phyloP scores from a whole-genome alignment of 2,329 filamentous ascomycete genomes.

The Aspergillus sp. region DNA sequence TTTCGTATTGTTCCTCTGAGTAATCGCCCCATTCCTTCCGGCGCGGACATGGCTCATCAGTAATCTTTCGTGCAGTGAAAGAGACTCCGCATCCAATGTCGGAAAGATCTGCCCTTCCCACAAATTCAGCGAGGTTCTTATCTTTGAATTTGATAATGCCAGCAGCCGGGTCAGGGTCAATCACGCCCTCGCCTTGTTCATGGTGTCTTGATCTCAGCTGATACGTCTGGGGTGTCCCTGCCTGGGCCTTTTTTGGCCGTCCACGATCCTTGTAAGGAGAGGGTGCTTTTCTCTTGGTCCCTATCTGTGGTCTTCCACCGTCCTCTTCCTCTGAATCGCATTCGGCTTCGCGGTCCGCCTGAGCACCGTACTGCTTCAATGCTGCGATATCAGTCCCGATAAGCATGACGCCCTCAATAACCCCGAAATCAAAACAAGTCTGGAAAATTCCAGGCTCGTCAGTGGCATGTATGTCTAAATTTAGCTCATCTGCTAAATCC shows the following conservation, averaged over 20 bases:
- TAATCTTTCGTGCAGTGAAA: conserved; percentile 9
- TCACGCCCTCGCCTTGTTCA: conserved; percentile 12
- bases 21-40: conserved; percentile 12
- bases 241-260: neutral
- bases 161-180: neutral
- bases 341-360: neutral
- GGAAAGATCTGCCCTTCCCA: conserved; percentile 4
- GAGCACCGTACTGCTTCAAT: neutral
- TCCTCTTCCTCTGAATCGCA: neutral
- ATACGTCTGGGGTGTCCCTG: neutral
- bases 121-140: conserved; percentile 8
- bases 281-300: conserved; percentile 1
- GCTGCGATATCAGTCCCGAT: neutral
- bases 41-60: conserved; percentile 6
- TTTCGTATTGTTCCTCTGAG: conserved; percentile 13
- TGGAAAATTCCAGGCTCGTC: neutral
- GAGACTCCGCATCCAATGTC: neutral
- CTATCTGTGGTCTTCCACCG: neutral
- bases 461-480: conserved; percentile 2
- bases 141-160: conserved; percentile 17
- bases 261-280: neutral
- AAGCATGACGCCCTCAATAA: conserved; percentile 8
- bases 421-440: conserved; percentile 5
- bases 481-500: neutral
- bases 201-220: conserved; percentile 5